These are phyloP conservation scores for Acer negundo DNA, from an alignment of 345 rosid species.

Conservation along the genomic window DNA sequence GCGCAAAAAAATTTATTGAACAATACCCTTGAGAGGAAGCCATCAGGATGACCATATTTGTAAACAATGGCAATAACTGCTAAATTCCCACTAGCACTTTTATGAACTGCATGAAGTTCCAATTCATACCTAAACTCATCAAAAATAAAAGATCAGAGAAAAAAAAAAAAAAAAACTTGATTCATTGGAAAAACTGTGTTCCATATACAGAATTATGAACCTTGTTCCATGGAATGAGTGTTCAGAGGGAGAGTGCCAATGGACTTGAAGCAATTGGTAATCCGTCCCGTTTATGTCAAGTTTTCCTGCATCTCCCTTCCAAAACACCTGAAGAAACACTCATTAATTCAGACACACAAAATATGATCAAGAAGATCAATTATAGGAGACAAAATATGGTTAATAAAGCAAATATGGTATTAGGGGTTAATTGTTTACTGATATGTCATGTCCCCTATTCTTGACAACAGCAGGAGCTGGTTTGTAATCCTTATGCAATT, in stretches of 20 bases:
- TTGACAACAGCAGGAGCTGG: slow-evolving; percentile 55
- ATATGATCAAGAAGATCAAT: neutral
- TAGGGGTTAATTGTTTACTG: slow-evolving; percentile 34
- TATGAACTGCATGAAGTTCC: slow-evolving; percentile 75
- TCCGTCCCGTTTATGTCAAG: slow-evolving; percentile 46
- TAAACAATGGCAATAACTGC: slow-evolving; percentile 63
- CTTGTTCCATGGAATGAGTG: slow-evolving; percentile 61
- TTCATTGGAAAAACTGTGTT: neutral
- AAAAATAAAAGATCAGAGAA: neutral
- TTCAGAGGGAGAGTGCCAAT: slow-evolving; percentile 80
- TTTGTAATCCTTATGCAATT: slow-evolving; percentile 46
- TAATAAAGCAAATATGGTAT: too few relatives aligned
- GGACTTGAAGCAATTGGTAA: slow-evolving; percentile 51
- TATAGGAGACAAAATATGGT: too few relatives aligned
- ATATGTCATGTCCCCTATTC: slow-evolving; percentile 71
- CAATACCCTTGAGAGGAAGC: slow-evolving; percentile 54
- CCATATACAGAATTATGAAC: slow-evolving; percentile 20
- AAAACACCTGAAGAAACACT: slow-evolving; percentile 41
- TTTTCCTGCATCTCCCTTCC: slow-evolving; percentile 74
- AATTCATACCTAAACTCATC: slow-evolving; percentile 33
- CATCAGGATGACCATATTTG: slow-evolving; percentile 55
- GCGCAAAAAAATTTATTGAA: neutral
- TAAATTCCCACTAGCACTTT: slow-evolving; percentile 25
- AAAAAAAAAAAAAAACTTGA: neutral
- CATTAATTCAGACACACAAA: neutral